These are phyloP conservation scores for Tulasnella calospora DNA, from an alignment of 768 basidiomycete species.

Conservation along the genomic window DNA sequence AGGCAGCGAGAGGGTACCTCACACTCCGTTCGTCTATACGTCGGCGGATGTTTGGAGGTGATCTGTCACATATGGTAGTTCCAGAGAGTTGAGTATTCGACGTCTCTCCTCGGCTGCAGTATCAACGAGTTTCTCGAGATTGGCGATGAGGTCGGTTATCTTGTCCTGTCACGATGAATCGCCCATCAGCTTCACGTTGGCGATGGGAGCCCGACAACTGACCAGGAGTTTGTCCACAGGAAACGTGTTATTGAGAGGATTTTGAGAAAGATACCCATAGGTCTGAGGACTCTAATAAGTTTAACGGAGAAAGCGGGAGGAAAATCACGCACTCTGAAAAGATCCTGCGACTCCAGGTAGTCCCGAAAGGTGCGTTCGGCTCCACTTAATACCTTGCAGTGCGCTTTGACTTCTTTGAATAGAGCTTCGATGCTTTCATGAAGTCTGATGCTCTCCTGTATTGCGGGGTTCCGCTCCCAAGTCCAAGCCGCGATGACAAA, in stretches of 20 bases:
- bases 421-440: not conserved
- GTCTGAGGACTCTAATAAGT: not conserved
- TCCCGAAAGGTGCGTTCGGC: not conserved
- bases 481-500: not conserved
- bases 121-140: not conserved
- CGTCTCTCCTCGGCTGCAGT: not conserved
- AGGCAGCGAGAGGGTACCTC: too few species aligned
- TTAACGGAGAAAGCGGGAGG: not conserved
- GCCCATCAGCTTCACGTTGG: not conserved
- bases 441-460: not conserved
- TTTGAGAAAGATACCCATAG: not conserved
- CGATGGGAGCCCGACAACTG: not conserved
- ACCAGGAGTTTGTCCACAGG: not conserved
- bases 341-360: not conserved
- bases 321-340: not conserved
- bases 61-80: not conserved
- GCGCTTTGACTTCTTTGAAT: not conserved
- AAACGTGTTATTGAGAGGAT: not conserved
- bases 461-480: not conserved
- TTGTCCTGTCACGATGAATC: not conserved
- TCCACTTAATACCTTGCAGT: not conserved
- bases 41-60: too few species aligned
- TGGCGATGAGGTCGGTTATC: not conserved
- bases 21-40: too few species aligned
- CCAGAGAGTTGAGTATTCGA: not conserved